Percentiles rank a stretch among this genome's conserved stretches.
Evolutionary conservation across 1,284 basidiomycete species (phyloP).

Genomic region (Trametes hirsuta): DNA sequence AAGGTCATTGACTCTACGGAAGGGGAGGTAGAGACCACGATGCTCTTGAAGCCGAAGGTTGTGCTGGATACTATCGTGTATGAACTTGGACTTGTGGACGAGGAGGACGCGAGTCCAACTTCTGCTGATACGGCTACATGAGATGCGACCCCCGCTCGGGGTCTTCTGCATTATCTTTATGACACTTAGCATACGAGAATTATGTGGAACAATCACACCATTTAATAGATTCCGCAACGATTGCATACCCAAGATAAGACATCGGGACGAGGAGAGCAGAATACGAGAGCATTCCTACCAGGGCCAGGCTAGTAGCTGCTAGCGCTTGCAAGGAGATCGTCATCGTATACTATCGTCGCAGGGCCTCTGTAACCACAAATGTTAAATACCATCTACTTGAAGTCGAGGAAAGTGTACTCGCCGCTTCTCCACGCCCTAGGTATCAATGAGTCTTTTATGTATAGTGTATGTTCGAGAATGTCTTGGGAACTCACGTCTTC

Average conservation of each 20-base stretch:
- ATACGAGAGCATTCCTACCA: no score
- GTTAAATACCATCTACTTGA: neutral
- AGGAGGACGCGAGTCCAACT: slow-evolving; percentile 22
- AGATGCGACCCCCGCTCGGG: neutral
- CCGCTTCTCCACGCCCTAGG: slow-evolving; percentile 27
- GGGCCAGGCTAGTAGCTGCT: no score
- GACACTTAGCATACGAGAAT: neutral
- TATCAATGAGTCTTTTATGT: neutral
- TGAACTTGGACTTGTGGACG: slow-evolving; percentile 26
- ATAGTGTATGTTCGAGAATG: neutral
- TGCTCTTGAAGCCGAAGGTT: slow-evolving; percentile 42
- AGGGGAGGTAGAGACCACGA: slow-evolving; percentile 24
- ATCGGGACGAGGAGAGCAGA: no score
- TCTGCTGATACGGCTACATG: slow-evolving; percentile 14
- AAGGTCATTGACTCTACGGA: slow-evolving; percentile 26
- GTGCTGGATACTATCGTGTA: slow-evolving; percentile 36
- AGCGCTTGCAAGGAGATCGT: no score
- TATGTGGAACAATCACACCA: neutral
- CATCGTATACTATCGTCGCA: no score
- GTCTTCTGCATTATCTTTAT: slow-evolving; percentile 5
- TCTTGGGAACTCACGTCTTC: slow-evolving; percentile 35
- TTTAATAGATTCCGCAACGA: neutral
- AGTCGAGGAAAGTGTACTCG: neutral
- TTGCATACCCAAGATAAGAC: neutral
- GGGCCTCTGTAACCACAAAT: no score